Percentiles rank a stretch among this genome's conserved stretches.
Evolutionary conservation across 768 basidiomycete species (phyloP).

Genomic region (Suillus cothurnatus): DNA sequence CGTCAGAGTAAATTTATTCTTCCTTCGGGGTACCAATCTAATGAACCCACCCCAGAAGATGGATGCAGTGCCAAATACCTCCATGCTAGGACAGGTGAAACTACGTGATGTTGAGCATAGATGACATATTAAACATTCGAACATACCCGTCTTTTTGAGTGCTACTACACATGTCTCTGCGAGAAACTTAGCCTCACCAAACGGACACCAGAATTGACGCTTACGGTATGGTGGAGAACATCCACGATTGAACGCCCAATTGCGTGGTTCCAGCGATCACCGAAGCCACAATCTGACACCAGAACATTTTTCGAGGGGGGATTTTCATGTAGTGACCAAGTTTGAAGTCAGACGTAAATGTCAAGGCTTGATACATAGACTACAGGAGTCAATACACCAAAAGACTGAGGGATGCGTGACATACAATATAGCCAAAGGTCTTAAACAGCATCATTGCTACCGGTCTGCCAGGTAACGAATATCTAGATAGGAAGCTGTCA

Average conservation of each 20-base stretch:
- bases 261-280: slow-evolving; percentile 72
- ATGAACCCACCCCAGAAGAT: slow-evolving; percentile 45
- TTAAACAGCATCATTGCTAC: slow-evolving; percentile 88
- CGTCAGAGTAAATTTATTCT: slow-evolving; percentile 18
- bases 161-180: slow-evolving; percentile 48
- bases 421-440: slow-evolving; percentile 73
- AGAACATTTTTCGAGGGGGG: slow-evolving; percentile 75
- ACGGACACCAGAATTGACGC: slow-evolving; percentile 15
- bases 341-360: slow-evolving; percentile 77
- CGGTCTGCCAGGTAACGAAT: slow-evolving; percentile 74
- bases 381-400: slow-evolving; percentile 3
- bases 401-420: slow-evolving; percentile 18
- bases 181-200: slow-evolving; percentile 7
- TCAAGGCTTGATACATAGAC: slow-evolving; percentile 50
- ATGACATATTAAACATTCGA: background rate
- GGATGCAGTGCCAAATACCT: slow-evolving; percentile 59
- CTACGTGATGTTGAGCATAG: slow-evolving; percentile 15
- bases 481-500: slow-evolving; percentile 31
- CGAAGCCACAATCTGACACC: slow-evolving; percentile 65
- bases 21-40: background rate
- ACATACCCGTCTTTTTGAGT: slow-evolving; percentile 43
- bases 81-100: slow-evolving; percentile 53
- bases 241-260: slow-evolving; percentile 75
- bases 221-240: slow-evolving; percentile 62
- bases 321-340: slow-evolving; percentile 69